Evolutionary conservation across 441 rosid genomes (phyloP).

Genomic region (Erysimum pusillum): DNA sequence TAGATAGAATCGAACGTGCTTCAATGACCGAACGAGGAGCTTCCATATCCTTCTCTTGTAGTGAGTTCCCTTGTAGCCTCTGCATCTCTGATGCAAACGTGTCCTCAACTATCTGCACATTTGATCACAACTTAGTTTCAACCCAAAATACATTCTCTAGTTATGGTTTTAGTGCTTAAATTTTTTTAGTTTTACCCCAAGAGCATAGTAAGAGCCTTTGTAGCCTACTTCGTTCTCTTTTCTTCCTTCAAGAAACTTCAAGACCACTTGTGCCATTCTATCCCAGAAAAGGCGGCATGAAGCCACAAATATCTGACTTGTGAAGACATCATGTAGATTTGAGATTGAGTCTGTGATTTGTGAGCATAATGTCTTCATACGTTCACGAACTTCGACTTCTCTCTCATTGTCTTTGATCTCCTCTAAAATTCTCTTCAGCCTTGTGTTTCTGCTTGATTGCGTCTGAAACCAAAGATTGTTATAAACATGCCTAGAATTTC

Average conservation of each 20-base stretch:
- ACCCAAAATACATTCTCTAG: background rate
- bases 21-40: slow-evolving; percentile 92
- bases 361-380: slow-evolving; percentile 79
- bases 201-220: slow-evolving; percentile 91
- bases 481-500: too few relatives aligned
- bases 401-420: slow-evolving; percentile 94
- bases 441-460: slow-evolving; percentile 74
- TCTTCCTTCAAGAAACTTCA: slow-evolving; percentile 94
- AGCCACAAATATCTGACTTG: slow-evolving; percentile 83
- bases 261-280: slow-evolving; percentile 92
- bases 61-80: slow-evolving; percentile 75
- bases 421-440: slow-evolving; percentile 85
- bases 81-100: slow-evolving; percentile 96
- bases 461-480: too few relatives aligned
- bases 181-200: too few relatives aligned
- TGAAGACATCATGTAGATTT: slow-evolving; percentile 82
- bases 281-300: slow-evolving; percentile 94
- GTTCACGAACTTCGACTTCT: slow-evolving; percentile 86
- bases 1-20: slow-evolving; percentile 95
- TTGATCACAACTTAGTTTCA: slow-evolving; percentile 7
- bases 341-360: slow-evolving; percentile 79
- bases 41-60: slow-evolving; percentile 89
- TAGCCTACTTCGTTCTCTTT: slow-evolving; percentile 94
- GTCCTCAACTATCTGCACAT: slow-evolving; percentile 82
- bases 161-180: too few relatives aligned